Base-by-base conservation (phyloP, 202 grass and related monocot species). In the Digitaria exilis region DNA sequence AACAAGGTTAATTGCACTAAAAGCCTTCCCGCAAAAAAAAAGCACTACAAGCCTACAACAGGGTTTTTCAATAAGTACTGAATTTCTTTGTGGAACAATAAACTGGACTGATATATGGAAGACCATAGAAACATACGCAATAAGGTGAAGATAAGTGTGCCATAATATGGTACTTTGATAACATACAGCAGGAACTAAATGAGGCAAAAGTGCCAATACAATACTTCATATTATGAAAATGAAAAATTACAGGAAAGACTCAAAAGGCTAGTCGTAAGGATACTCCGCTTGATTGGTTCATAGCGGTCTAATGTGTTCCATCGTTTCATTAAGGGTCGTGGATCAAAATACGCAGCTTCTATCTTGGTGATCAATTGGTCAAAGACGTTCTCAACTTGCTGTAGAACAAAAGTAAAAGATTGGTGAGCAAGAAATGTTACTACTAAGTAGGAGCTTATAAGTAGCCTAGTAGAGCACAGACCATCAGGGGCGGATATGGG, bases 211-310 rank as follows among this genome's bases (percentile, higher is more conserved):
- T 29, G 34, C 69, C n/a, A n/a, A n/a, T n/a, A n/a, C 71, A 69
- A 74, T 48, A 37, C 34, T 45, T 37, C 44, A 66, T 21, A 39
- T 6, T 28, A 13, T 61, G 4, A 63, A 41, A 39, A 21, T 9
- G 62, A 57, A 71, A 71, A 34, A 68, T 37, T 16, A 42, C 12
- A 25, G 48, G 4, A 18, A 42, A 41, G 7, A 30, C 48, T 69
- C 4, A 77, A 71, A 65, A 46, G 73, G 83, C 65, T 46, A n/a
- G 39, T 52, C 31, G 2, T 79, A 75, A 44, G 92, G 96, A 98
- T 95, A 98, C 96, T 98, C 35, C 96, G 96, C 85, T 95, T 98
- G 76, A 98, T 98, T 52, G 76, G 82, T 74, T 81, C 80, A 43
- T 95, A 98, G 63, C 87, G 83, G 18, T 62, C 75, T 43, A 74